These are phyloP conservation scores for Apiotrichum siamense DNA, from an alignment of 1,284 basidiomycete species.

Conservation along the genomic window DNA sequence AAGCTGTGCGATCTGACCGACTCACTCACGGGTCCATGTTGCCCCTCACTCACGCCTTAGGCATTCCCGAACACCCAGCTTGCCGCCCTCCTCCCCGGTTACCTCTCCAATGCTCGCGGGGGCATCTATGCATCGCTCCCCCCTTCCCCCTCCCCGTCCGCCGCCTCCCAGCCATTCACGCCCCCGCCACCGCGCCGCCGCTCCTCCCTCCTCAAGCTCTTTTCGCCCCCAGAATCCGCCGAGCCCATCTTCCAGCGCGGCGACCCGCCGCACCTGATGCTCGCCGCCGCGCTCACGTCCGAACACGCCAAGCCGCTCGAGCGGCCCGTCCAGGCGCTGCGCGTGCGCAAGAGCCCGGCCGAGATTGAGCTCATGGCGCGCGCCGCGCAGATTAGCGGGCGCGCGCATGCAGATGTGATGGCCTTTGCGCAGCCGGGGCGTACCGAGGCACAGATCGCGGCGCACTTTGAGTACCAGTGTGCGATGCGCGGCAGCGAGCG, in stretches of 20 bases:
- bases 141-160: constrained; percentile 38
- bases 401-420: constrained; percentile 57
- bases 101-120: constrained; percentile 24
- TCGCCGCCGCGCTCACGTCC: constrained; percentile 40
- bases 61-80: constrained; percentile 44
- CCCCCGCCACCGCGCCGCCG: constrained; percentile 34
- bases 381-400: constrained; percentile 48
- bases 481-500: constrained; percentile 70
- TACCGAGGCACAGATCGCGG: constrained; percentile 68
- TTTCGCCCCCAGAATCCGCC: constrained; percentile 28
- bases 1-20: constrained; percentile 52
- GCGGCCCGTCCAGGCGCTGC: constrained; percentile 43
- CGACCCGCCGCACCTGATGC: constrained; percentile 44
- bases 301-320: constrained; percentile 42
- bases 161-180: constrained; percentile 38
- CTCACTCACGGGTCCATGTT: not conserved
- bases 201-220: constrained; percentile 43
- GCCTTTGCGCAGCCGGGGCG: constrained; percentile 64
- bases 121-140: constrained; percentile 48
- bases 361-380: constrained; percentile 49
- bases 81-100: constrained; percentile 29
- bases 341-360: constrained; percentile 47
- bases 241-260: constrained; percentile 14
- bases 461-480: constrained; percentile 84
- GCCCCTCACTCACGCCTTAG: constrained; percentile 19